phyloP scores from a whole-genome alignment of 2,329 filamentous ascomycete species.

The Neofusicoccum kwambonambiense region DNA sequence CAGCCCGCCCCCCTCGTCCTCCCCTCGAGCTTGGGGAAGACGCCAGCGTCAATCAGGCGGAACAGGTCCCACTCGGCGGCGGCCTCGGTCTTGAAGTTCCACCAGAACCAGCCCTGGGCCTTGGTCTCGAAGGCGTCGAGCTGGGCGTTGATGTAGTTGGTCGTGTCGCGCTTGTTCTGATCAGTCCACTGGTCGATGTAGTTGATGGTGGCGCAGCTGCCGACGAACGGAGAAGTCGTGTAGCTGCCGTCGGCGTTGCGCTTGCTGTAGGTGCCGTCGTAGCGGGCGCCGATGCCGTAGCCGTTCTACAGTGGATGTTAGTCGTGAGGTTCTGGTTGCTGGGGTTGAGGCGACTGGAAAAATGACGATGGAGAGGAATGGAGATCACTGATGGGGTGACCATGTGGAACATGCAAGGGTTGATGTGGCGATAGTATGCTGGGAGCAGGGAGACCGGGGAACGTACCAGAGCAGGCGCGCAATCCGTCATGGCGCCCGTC shows the following conservation, averaged over 20 bases:
- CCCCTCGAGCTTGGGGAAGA: conserved; percentile 45
- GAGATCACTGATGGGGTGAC: too few relatives aligned
- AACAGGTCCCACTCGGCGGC: conserved; percentile 57
- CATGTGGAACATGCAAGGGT: too few relatives aligned
- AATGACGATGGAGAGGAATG: neutral
- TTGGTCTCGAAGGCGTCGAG: conserved; percentile 53
- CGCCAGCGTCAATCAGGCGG: conserved; percentile 48
- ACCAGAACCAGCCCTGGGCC: conserved; percentile 56
- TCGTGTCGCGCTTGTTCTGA: conserved; percentile 44
- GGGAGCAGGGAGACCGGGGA: too few relatives aligned
- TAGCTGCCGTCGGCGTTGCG: conserved; percentile 44
- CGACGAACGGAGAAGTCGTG: conserved; percentile 47
- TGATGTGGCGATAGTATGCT: neutral
- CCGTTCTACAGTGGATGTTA: conserved; percentile 39
- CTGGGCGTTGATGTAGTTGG: conserved; percentile 56
- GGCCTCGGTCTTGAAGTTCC: conserved; percentile 59
- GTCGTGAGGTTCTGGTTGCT: neutral
- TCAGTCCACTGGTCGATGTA: conserved; percentile 49
- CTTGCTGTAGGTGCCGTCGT: conserved; percentile 54
- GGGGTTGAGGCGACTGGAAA: neutral
- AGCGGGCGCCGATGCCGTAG: conserved; percentile 59
- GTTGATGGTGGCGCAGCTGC: conserved; percentile 53
- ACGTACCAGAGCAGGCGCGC: conserved; percentile 43
- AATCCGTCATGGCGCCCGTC: conserved; percentile 66
- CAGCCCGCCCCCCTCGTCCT: neutral